Evolutionary conservation across 805 yeast species (phyloP), one percentile per base, ranked within the genome.

Genomic region (Komagataella kurtzmanii): DNA sequence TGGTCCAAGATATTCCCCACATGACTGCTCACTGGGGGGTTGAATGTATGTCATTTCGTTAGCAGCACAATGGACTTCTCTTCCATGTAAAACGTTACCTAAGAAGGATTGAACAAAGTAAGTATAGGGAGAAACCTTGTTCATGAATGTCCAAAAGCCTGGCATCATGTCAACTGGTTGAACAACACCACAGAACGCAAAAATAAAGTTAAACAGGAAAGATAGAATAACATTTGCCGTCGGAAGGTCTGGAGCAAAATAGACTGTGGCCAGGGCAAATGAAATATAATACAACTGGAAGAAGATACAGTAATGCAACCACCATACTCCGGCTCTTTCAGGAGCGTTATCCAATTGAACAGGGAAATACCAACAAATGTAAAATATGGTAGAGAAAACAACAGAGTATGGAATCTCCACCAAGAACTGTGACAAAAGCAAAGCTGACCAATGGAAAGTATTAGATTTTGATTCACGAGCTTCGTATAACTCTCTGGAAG

Each of bases 131-230:
- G 87, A 81, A 18, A 72, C 73, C 57, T 84, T 76, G 76, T 85
- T 82, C 89, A 87, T 84, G 63, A 84, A 87, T 48, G 77, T 80
- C 95, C 95, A 87, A 71, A 87, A 87, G 1, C 86, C 81, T 10
- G 95, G 93, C 81, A 85, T 75, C 51, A 72, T 66, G 2, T 54
- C 45, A 6, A 67, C 67, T 17, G 81, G 78, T 59, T 81, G 87
- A 54, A 81, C 69, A 52, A 83, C 83, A 69, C 90, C 88, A 63
- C 85, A 74, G 69, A 85, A 85, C 19, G 81, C 69, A 52, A 83
- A 72, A 58, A 77, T 65, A 61, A 84, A 75, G 43, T 83, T 69
- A 62, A 79, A 75, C 54, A 77, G 65, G 56, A 84, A 65, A 47
- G 83, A 74, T 51, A 75, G 67, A 48, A 83, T 65, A 51, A 81